A percentile compares a stretch with the other conserved stretches of the same genome.
phyloP scores from a whole-genome alignment of 176 grass and related monocot genomes.

The Aegilops umbellulata region DNA sequence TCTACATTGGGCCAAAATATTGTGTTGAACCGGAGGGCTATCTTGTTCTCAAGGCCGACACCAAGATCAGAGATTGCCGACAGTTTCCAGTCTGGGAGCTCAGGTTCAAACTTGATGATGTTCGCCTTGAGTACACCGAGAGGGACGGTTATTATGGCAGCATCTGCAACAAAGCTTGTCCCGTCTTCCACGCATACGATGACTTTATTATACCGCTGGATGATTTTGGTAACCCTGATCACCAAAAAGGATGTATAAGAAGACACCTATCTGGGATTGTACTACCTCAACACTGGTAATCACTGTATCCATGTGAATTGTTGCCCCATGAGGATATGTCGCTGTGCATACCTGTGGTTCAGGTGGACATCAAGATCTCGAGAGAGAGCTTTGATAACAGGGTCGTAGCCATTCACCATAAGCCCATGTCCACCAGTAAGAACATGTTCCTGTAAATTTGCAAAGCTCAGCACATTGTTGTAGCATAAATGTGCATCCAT shows the following conservation, averaged over 20 bases:
- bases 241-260: neutral
- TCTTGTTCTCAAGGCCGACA: conserved; percentile 91
- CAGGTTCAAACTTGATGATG: conserved; percentile 88
- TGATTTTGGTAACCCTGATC: conserved; percentile 80
- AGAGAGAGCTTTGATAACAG: conserved; percentile 91
- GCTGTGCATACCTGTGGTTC: conserved; percentile 68
- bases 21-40: conserved; percentile 75
- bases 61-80: conserved; percentile 87
- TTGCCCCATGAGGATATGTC: neutral
- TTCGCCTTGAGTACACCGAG: conserved; percentile 94
- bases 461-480: neutral
- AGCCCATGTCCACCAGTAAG: conserved; percentile 97
- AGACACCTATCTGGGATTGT: neutral
- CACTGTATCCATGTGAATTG: conserved; percentile 6
- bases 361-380: conserved; percentile 80
- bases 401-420: conserved; percentile 96
- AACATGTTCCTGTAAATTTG: conserved; percentile 87
- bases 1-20: conserved; percentile 97
- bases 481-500: neutral
- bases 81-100: conserved; percentile 77
- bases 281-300: neutral
- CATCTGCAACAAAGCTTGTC: conserved; percentile 77
- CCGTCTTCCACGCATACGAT: conserved; percentile 72
- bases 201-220: conserved; percentile 73
- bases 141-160: conserved; percentile 90